These are phyloP conservation scores for Tetracladium maxilliforme DNA, from an alignment of 2,329 filamentous ascomycete genomes.

Conservation along the genomic window DNA sequence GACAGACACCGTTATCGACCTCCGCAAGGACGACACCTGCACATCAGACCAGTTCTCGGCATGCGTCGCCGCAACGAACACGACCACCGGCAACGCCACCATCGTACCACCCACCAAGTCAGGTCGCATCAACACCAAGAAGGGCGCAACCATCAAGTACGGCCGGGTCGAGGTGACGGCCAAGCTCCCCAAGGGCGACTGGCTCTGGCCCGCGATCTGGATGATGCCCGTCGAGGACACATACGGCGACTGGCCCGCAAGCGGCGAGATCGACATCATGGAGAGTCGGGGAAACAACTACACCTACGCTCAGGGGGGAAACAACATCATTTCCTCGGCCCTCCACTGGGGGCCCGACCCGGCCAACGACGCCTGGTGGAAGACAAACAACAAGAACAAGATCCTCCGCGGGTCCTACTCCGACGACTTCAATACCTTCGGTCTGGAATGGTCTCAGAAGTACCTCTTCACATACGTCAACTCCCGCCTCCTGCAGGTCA, in stretches of 20 bases:
- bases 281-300: slow-evolving; percentile 75
- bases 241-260: slow-evolving; percentile 66
- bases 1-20: slow-evolving; percentile 52
- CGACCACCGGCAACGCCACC: slow-evolving; percentile 59
- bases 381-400: slow-evolving; percentile 62
- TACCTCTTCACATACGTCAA: slow-evolving; percentile 83
- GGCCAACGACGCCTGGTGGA: slow-evolving; percentile 67
- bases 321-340: slow-evolving; percentile 66
- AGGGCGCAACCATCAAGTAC: slow-evolving; percentile 59
- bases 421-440: slow-evolving; percentile 58
- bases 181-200: slow-evolving; percentile 63
- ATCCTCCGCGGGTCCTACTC: slow-evolving; percentile 65
- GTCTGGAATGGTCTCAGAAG: slow-evolving; percentile 76
- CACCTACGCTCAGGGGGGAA: slow-evolving; percentile 61
- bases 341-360: slow-evolving; percentile 70
- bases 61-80: slow-evolving; percentile 62
- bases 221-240: slow-evolving; percentile 62
- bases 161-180: slow-evolving; percentile 71
- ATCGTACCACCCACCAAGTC: slow-evolving; percentile 68
- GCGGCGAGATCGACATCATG: slow-evolving; percentile 73
- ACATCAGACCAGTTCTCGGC: slow-evolving; percentile 42
- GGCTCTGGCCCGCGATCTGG: slow-evolving; percentile 89
- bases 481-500: slow-evolving; percentile 62
- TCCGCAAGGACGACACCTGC: slow-evolving; percentile 51
- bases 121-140: slow-evolving; percentile 62